Conservation (phyloP, 208 protist genomes). For the Acanthamoeba lenticulata region DNA sequence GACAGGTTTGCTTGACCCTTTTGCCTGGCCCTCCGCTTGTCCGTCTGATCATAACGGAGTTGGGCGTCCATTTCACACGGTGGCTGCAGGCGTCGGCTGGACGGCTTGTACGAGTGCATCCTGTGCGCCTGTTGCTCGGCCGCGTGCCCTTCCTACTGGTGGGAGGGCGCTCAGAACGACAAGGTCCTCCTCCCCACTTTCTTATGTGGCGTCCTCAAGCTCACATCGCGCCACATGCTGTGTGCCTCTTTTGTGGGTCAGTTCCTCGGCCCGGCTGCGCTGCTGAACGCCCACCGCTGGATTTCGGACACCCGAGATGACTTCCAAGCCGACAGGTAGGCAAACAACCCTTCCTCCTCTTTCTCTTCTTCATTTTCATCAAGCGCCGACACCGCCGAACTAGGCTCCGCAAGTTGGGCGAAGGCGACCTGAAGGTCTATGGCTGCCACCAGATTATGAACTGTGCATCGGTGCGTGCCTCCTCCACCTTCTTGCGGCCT, state of each 20-base stretch:
- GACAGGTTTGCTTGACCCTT: conserved; percentile 73
- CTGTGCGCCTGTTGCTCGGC: conserved; percentile 92
- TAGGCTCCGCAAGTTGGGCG: background rate
- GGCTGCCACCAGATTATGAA: conserved; percentile 92
- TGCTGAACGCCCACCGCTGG: conserved; percentile 90
- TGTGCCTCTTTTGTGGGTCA: background rate
- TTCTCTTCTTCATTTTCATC: background rate
- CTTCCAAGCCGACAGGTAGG: conserved; percentile 61
- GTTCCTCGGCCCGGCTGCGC: conserved; percentile 90
- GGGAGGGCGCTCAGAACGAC: conserved; percentile 85
- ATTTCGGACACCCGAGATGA: conserved; percentile 88
- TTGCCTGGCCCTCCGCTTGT: background rate
- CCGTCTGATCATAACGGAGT: background rate
- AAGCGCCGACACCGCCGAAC: background rate
- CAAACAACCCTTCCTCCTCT: background rate
- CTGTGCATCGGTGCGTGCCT: conserved; percentile 83
- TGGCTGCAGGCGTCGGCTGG: conserved; percentile 82
- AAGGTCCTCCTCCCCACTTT: background rate
- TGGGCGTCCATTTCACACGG: conserved; percentile 34
- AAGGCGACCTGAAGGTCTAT: conserved; percentile 82
- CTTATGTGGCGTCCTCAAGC: background rate
- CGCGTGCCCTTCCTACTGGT: conserved; percentile 91
- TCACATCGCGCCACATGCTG: background rate
- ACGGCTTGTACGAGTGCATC: conserved; percentile 92
- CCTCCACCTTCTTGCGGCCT: background rate